Conservation (phyloP, 2,329 filamentous ascomycete genomes). For the Colletotrichum simmondsii region DNA sequence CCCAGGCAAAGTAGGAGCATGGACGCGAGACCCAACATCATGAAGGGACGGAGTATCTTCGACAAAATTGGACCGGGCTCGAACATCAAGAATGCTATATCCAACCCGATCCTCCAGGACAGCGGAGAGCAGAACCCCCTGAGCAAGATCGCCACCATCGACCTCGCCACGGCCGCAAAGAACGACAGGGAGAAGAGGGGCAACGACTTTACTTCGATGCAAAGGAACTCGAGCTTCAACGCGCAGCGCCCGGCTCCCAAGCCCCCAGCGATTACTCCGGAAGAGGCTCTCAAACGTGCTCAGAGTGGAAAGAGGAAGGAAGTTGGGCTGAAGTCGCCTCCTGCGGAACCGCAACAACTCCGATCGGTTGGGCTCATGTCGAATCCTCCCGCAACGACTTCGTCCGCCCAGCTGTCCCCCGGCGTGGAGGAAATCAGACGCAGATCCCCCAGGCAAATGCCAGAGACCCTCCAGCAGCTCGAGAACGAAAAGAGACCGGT, state of each 20-base stretch:
- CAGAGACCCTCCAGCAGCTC: slow-evolving; percentile 27
- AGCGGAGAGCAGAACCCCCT: slow-evolving; percentile 50
- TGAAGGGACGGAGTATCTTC: slow-evolving; percentile 43
- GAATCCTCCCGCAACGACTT: slow-evolving; percentile 51
- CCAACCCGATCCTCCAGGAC: slow-evolving; percentile 57
- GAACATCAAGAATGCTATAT: slow-evolving; percentile 56
- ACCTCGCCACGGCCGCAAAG: slow-evolving; percentile 58
- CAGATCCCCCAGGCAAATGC: slow-evolving; percentile 59
- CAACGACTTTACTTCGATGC: slow-evolving; percentile 42
- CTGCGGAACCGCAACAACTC: slow-evolving; percentile 35
- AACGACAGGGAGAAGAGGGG: slow-evolving; percentile 56
- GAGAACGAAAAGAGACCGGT: background rate
- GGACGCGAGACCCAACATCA: slow-evolving; percentile 33
- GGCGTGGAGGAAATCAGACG: slow-evolving; percentile 60
- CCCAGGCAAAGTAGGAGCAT: slow-evolving; percentile 34
- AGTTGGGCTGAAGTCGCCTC: slow-evolving; percentile 36
- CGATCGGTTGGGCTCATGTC: slow-evolving; percentile 41
- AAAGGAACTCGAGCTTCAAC: slow-evolving; percentile 44
- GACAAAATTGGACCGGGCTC: slow-evolving; percentile 38
- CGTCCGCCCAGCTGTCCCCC: slow-evolving; percentile 62
- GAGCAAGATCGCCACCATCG: slow-evolving; percentile 59
- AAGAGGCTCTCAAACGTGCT: slow-evolving; percentile 47
- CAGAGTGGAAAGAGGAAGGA: slow-evolving; percentile 52
- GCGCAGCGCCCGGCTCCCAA: slow-evolving; percentile 49
- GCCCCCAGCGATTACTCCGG: slow-evolving; percentile 45